These are phyloP conservation scores for Torrubiella hemipterigena DNA, from an alignment of 2,329 filamentous ascomycete species.

Conservation along the genomic window DNA sequence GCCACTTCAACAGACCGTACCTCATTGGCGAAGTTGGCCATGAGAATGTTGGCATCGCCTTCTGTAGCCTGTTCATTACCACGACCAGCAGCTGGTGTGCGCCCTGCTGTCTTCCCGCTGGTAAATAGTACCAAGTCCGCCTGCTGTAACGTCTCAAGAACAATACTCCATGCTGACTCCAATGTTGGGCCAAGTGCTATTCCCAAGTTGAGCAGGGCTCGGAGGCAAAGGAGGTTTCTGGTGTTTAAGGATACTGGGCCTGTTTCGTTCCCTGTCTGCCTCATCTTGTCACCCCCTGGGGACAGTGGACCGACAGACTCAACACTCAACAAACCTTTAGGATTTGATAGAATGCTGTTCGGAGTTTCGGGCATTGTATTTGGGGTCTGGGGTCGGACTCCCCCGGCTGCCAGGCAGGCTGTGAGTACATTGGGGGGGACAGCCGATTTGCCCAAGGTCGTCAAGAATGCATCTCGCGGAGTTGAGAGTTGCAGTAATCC, in stretches of 20 bases:
- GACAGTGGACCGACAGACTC: constrained; percentile 54
- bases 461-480: constrained; percentile 87
- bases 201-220: constrained; percentile 86
- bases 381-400: constrained; percentile 27
- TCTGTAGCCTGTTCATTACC: constrained; percentile 36
- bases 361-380: constrained; percentile 35
- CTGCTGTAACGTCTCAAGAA: constrained; percentile 85
- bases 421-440: constrained; percentile 70
- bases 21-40: constrained; percentile 64
- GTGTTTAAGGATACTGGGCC: constrained; percentile 56
- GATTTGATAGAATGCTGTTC: constrained; percentile 55
- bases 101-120: constrained; percentile 41
- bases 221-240: constrained; percentile 77
- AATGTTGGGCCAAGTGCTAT: constrained; percentile 89
- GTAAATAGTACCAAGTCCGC: constrained; percentile 77
- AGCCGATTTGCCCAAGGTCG: constrained; percentile 84
- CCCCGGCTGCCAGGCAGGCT: constrained; percentile 41
- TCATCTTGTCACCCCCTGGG: constrained; percentile 42
- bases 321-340: constrained; percentile 60
- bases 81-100: constrained; percentile 34
- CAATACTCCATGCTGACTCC: constrained; percentile 74
- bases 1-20: constrained; percentile 83
- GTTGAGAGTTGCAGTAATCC: constrained; percentile 75
- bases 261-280: constrained; percentile 47
- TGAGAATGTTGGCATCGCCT: constrained; percentile 35